These are phyloP conservation scores for Luvunga scandens DNA, from an alignment of 345 rosid genomes.

Conservation along the genomic window DNA sequence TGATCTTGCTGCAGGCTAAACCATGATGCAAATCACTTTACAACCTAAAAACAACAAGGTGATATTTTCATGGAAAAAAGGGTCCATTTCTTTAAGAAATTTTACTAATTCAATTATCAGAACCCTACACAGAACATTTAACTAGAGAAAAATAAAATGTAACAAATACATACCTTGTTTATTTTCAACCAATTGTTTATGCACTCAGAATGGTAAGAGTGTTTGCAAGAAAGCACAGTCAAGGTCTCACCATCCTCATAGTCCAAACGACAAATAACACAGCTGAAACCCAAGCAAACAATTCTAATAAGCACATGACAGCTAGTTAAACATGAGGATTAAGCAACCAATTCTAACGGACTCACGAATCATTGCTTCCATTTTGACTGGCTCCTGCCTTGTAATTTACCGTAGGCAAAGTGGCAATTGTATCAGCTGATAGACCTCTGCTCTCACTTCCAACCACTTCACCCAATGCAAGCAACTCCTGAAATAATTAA, in stretches of 20 bases:
- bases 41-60: not conserved
- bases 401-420: conserved; percentile 69
- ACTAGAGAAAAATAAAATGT: not conserved
- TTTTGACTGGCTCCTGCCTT: conserved; percentile 69
- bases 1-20: not conserved
- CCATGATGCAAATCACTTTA: not conserved
- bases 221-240: conserved; percentile 86
- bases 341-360: conserved; percentile 16
- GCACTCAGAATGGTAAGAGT: conserved; percentile 92
- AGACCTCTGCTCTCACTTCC: conserved; percentile 96
- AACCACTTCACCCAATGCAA: conserved; percentile 85
- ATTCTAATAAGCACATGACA: not conserved
- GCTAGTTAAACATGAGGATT: conserved; percentile 1
- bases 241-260: conserved; percentile 82
- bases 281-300: conserved; percentile 47
- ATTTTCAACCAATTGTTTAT: conserved; percentile 92
- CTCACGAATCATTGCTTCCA: conserved; percentile 89
- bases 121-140: not conserved
- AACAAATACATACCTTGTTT: conserved; percentile 59
- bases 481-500: conserved; percentile 60
- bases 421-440: conserved; percentile 73
- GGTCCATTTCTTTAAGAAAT: not conserved
- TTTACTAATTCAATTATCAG: not conserved
- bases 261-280: conserved; percentile 88
- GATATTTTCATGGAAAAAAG: too few species aligned